These are phyloP conservation scores for Trichopus zeylanicus DNA, from an alignment of 116 monocot genomes.

Conservation along the genomic window DNA sequence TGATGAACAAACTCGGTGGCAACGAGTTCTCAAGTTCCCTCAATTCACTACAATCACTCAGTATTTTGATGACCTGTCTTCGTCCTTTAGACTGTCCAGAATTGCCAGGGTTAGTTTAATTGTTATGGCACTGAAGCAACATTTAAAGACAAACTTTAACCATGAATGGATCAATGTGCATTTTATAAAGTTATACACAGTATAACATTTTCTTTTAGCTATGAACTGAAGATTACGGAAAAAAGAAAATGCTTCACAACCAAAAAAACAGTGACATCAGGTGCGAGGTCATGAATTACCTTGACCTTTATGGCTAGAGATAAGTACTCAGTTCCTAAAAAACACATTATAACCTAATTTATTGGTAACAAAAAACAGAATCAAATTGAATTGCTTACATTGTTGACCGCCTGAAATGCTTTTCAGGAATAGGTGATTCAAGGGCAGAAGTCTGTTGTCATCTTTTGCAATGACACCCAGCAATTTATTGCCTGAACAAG, in stretches of 20 bases:
- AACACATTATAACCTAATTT: background rate
- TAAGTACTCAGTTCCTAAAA: no score
- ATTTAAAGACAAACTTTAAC: background rate
- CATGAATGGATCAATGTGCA: background rate
- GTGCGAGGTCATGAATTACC: no score
- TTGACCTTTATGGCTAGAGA: no score
- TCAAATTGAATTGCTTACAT: conserved; percentile 76
- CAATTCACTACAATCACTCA: conserved; percentile 11
- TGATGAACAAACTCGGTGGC: no score
- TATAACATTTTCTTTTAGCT: no score
- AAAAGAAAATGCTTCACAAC: no score
- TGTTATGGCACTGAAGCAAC: conserved; percentile 19
- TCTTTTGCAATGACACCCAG: conserved; percentile 66
- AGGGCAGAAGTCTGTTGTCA: conserved; percentile 24
- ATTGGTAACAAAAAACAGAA: background rate
- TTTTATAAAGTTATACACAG: no score
- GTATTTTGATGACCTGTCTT: conserved; percentile 13
- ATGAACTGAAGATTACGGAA: no score
- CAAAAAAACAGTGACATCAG: no score
- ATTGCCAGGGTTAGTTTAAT: conserved; percentile 16
- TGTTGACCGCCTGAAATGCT: conserved; percentile 69
- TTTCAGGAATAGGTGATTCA: conserved; percentile 22
- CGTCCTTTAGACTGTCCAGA: conserved; percentile 23
- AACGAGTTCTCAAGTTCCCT: conserved; percentile 23
- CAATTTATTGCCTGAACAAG: conserved; percentile 67